Base-by-base conservation (phyloP, 1,284 basidiomycete genomes). In the Sporisorium graminicola region DNA sequence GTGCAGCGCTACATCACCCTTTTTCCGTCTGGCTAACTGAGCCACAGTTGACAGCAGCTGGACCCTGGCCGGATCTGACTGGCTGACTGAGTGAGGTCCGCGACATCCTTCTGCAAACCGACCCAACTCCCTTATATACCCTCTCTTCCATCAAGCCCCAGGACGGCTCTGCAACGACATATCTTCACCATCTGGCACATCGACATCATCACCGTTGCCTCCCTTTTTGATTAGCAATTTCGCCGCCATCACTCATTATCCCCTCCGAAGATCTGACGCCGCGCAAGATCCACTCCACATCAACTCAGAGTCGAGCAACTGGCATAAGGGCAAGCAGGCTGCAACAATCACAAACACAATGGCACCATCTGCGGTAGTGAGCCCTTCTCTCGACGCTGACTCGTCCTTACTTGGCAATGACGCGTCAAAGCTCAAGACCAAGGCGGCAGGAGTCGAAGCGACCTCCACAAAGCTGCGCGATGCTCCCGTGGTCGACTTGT, bases 401-500 rank as follows among this genome's bases (percentile, higher is more conserved):
- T 10, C 50, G 22, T 12, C 50, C 22, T 18, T 42, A 13, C 52
- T 43, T 8, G 27, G 9, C 37, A 52, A 35, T 18, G 56, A 57
- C 29, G n/a, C 31, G n/a, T 18, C 40, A 12, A 72, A 56, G 63
- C 37, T 44, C 18, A 57, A 46, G 24, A n/a, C 35, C 35, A 72
- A 66, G 52, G 10, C 51, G 35, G 46, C 42, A 5, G 16, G 12
- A 3, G 14, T 18, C 20, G 18, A 14, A 40, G 47, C 50, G 5
- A 5, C 35, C 9, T 20, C 43, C 4, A 44, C 50, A n/a, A 62
- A 57, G 37, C 65, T 65, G 8, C 26, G 55, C 29, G 20, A 26
- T 27, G 70, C 68, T 51, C 70, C 76, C 18, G 51, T 80, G 51
- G 58, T 80, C 29, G 80, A 82, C 29, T 70, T 82, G 22, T 80